A percentile compares a stretch with the other conserved stretches of the same genome.
phyloP scores from a whole-genome alignment of 495 filamentous ascomycete species.

The Friedmanniomyces simplex region DNA sequence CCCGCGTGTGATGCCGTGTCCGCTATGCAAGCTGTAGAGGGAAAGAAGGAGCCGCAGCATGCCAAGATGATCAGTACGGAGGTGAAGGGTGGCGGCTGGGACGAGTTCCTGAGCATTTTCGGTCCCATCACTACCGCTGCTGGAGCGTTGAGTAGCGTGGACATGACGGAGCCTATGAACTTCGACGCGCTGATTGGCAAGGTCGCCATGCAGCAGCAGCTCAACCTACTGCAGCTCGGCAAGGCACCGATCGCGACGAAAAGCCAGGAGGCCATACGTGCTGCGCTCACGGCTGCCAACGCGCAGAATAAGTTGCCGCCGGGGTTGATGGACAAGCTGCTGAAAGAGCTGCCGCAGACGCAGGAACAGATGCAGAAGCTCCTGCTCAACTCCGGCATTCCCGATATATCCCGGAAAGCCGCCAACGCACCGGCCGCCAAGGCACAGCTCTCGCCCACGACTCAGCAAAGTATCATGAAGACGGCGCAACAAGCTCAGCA shows the following conservation, averaged over 20 bases:
- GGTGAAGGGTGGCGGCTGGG: slow-evolving; percentile 31
- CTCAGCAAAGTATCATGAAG: slow-evolving; percentile 1
- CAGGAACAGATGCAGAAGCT: slow-evolving; percentile 9
- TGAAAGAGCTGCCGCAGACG: slow-evolving; percentile 12
- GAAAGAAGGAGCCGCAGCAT: slow-evolving; percentile 15
- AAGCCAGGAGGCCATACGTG: slow-evolving; percentile 12
- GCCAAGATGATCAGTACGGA: slow-evolving; percentile 27
- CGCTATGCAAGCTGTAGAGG: slow-evolving; percentile 14
- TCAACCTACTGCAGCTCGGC: slow-evolving; percentile 1
- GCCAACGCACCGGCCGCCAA: slow-evolving; percentile 6
- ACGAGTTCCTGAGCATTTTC: slow-evolving; percentile 35
- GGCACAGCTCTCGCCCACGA: background rate
- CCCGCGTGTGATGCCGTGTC: slow-evolving; percentile 27
- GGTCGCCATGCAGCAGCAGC: slow-evolving; percentile 14
- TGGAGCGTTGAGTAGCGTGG: slow-evolving; percentile 5
- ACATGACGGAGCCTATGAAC: slow-evolving; percentile 17
- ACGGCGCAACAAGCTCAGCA: slow-evolving; percentile 9
- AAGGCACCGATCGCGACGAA: slow-evolving; percentile 6
- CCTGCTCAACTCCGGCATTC: slow-evolving; percentile 7
- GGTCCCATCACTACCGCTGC: slow-evolving; percentile 30
- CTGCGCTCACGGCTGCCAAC: slow-evolving; percentile 19
- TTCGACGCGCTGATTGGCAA: slow-evolving; percentile 10
- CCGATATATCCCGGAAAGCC: slow-evolving; percentile 6
- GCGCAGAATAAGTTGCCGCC: slow-evolving; percentile 6
- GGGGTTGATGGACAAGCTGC: slow-evolving; percentile 9